Base-by-base conservation (phyloP, 1,139 yeast species). In the Magnusiomyces suaveolens region DNA sequence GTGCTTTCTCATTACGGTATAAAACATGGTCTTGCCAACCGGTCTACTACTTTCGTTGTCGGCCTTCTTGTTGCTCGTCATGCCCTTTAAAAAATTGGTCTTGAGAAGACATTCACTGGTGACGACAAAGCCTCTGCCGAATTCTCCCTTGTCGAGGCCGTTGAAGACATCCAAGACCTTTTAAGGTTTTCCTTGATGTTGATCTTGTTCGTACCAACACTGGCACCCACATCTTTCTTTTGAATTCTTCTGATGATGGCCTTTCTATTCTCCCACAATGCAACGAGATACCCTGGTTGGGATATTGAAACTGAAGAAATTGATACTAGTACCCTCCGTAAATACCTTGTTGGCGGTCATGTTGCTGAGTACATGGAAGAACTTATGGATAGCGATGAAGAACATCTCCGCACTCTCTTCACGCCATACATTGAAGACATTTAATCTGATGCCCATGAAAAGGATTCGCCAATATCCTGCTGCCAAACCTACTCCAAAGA, bases 241-340 rank as follows among this genome's bases (percentile, higher is more conserved):
- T 94, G 75, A 92, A 92, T 87, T 98, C 98, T 74, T 90, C 97
- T 63, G 99, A 92, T 76, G 99, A 98, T 87, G 99, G 99, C 72
- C 82, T 92, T 72, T 88, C 87, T 90, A 82, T 92, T 75, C 99
- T n/a, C 99, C 68, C 99, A 92, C 90, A 88, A 96, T 69, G 87
- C 96, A 74, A 90, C 89, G 84, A 90, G 98, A 86, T 92, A 90
- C 96, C 99, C 99, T 78, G 99, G 98, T 81, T 92, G 92, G 95
- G 99, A 92, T 79, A 87, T 90, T 72, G 99, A 92, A 82, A 74
- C 86, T 70, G 96, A 90, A 80, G 98, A 92, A 80, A 84, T 94
- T 73, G 98, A 92, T 74, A 89, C 97, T 71, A 98, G 92, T 75
- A 78, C 84, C 69, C 86, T 94, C 78, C 89, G 97, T 87, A 88